phyloP scores from a whole-genome alignment of 345 rosid genomes.

The Zanthoxylum bungeanum region DNA sequence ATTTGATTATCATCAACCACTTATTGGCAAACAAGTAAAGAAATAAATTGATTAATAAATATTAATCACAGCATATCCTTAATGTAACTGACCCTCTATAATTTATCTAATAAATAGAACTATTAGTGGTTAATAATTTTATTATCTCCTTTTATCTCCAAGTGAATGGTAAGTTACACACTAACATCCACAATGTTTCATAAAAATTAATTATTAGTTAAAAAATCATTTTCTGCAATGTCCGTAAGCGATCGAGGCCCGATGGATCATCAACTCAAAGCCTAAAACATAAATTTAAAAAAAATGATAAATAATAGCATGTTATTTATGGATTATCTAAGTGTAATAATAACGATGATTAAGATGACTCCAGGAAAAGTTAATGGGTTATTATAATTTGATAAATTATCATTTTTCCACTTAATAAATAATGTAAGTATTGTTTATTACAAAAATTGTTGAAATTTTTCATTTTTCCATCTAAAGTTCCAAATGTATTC shows the following conservation, averaged over 20 bases:
- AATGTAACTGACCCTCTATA: background rate
- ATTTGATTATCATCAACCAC: background rate
- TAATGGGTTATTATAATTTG: no score
- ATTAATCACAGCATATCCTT: background rate
- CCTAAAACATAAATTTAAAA: background rate
- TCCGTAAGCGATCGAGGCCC: background rate
- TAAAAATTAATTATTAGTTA: background rate
- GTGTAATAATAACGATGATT: background rate
- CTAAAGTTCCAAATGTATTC: no score
- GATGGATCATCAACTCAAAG: background rate
- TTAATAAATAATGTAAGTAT: no score
- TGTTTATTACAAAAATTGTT: no score
- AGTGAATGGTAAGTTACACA: slow-evolving; percentile 2
- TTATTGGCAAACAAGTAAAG: background rate
- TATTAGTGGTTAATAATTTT: background rate
- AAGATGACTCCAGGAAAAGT: background rate
- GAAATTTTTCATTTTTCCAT: no score
- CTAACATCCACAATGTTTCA: background rate
- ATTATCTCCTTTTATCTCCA: background rate
- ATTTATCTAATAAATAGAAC: background rate
- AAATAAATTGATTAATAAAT: no score
- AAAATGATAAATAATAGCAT: background rate
- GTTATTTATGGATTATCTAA: background rate
- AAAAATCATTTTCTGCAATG: background rate
- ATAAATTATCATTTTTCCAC: no score